Evolutionary conservation across 2,329 filamentous ascomycete species (phyloP).

Genomic region (Botrytis elliptica): DNA sequence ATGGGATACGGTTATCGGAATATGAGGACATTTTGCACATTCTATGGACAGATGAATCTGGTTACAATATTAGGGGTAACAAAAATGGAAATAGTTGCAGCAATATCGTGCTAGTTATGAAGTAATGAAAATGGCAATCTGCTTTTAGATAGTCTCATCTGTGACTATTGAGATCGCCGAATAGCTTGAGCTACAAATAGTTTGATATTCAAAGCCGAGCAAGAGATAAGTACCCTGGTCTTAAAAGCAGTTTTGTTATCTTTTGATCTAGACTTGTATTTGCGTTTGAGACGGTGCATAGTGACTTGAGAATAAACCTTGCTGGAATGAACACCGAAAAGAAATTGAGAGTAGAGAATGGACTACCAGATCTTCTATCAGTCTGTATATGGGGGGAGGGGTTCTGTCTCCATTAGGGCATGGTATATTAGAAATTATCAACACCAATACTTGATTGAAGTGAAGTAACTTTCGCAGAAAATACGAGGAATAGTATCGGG

Average conservation of each 20-base stretch:
- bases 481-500: not conserved
- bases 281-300: not conserved
- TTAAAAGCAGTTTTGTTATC: not conserved
- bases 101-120: not conserved
- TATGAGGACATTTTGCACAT: not conserved
- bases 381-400: too few relatives aligned
- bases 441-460: not conserved
- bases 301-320: not conserved
- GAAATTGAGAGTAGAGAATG: not conserved
- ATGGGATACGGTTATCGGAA: not conserved
- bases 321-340: not conserved
- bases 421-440: not conserved
- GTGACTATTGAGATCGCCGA: not conserved
- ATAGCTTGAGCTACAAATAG: not conserved
- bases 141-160: not conserved
- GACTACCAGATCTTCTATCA: not conserved
- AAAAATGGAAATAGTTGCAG: not conserved
- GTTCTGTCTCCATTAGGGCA: not conserved
- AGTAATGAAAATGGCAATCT: not conserved
- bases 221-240: not conserved
- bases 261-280: not conserved
- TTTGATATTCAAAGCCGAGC: not conserved
- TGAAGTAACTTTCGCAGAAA: rapidly evolving
- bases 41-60: not conserved
- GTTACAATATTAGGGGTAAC: not conserved